Evolutionary conservation across 495 filamentous ascomycete species (phyloP).

Genomic region (Penicillium atrosanguineum): DNA sequence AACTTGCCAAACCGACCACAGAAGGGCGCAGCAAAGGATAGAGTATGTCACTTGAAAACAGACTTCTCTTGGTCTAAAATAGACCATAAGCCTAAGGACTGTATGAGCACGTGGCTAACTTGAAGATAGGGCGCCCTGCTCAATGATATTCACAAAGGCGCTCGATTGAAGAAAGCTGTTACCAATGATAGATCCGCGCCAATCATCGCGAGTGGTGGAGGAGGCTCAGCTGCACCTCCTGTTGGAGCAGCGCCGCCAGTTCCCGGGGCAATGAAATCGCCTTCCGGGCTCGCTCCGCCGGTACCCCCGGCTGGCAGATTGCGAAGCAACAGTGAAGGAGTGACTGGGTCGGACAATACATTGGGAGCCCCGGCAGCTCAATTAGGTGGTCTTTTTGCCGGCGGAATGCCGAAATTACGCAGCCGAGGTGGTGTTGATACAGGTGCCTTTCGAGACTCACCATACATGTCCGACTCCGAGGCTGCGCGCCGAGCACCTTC

Average conservation of each 20-base stretch:
- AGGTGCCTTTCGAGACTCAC: conserved; percentile 72
- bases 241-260: conserved; percentile 77
- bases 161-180: conserved; percentile 76
- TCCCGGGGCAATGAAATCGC: conserved; percentile 59
- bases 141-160: conserved; percentile 82
- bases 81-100: neutral
- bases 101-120: neutral
- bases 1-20: conserved; percentile 47
- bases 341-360: conserved; percentile 40
- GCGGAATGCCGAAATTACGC: conserved; percentile 91
- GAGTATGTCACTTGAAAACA: conserved; percentile 45
- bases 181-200: conserved; percentile 96
- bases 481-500: conserved; percentile 40
- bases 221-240: conserved; percentile 54
- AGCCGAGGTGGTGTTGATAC: conserved; percentile 89
- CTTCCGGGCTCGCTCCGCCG: conserved; percentile 72
- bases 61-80: neutral
- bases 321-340: conserved; percentile 80
- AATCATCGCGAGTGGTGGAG: conserved; percentile 54
- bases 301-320: conserved; percentile 60
- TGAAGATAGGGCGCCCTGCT: conserved; percentile 75
- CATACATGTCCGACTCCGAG: conserved; percentile 80
- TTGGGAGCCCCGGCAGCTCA: conserved; percentile 61
- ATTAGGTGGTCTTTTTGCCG: conserved; percentile 84
- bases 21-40: conserved; percentile 45